phyloP scores from a whole-genome alignment of 2,329 filamentous ascomycete species.

The Fusarium graminum region DNA sequence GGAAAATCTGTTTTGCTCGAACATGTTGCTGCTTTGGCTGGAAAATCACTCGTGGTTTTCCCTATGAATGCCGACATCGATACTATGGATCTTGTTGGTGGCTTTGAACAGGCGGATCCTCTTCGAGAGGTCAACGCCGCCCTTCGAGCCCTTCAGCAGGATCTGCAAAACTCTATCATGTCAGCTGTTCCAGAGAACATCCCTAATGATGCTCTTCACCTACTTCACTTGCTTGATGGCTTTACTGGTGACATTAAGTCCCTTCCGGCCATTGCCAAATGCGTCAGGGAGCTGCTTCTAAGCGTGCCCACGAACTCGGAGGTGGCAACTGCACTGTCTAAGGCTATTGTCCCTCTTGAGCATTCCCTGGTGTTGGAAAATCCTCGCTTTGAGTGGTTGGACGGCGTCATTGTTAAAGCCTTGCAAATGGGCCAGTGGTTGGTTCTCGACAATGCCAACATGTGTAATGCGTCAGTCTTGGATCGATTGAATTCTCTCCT shows the following conservation, averaged over 20 bases:
- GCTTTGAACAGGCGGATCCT: conserved; percentile 94
- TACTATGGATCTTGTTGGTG: conserved; percentile 96
- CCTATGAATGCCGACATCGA: conserved; percentile 95
- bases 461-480: conserved; percentile 94
- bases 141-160: conserved; percentile 63
- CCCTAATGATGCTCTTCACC: conserved; percentile 61
- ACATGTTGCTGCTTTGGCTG: conserved; percentile 82
- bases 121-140: conserved; percentile 75
- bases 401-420: conserved; percentile 90
- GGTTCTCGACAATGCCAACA: conserved; percentile 95
- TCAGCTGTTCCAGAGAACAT: conserved; percentile 61
- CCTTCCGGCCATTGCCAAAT: conserved; percentile 55
- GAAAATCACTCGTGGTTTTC: conserved; percentile 82
- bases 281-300: conserved; percentile 57
- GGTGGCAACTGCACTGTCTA: conserved; percentile 62
- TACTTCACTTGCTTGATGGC: conserved; percentile 65
- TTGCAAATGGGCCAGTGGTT: conserved; percentile 90
- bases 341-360: conserved; percentile 64
- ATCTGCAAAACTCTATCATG: conserved; percentile 66
- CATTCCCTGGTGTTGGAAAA: conserved; percentile 71
- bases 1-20: conserved; percentile 88
- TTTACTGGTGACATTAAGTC: conserved; percentile 56
- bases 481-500: conserved; percentile 95
- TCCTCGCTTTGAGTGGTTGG: conserved; percentile 94
- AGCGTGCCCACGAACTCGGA: conserved; percentile 60